Evolutionary conservation across 805 yeast genomes (phyloP), one percentile per base, ranked within the genome.

Genomic region (Saccharomycopsis javanensis): DNA sequence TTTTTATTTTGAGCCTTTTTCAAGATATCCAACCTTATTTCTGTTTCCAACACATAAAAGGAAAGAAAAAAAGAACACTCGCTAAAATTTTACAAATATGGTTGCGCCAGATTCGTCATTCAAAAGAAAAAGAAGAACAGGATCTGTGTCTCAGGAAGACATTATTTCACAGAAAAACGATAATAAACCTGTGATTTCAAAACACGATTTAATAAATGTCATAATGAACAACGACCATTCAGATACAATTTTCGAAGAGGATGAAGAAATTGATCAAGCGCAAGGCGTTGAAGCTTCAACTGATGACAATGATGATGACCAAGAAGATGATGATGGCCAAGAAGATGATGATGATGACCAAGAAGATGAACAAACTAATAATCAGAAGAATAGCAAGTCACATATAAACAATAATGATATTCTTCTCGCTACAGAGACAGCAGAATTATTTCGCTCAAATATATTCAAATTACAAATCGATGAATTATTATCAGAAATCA

Each of bases 401-500:
- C 50, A 56, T 15, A 18, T 42, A 7, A 52, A 58, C 33, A 23
- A 94, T 0, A 91, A 88, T 64, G 97, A 94, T 58, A 82, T 92
- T 51, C 96, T 92, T 65, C 79, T 86, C 2, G 96, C 97, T 0
- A 79, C 96, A 64, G 97, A 91, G 69, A 88, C 97, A 0, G 94
- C 96, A 0, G 97, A 91, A 69, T 73, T 92, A 51, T 94, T 91
- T 81, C 89, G 91, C 67, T 89, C 97, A 7, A 94, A 91, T 70
- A 90, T 94, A 56, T 92, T 94, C 82, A 94, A 94, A 69, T 72
- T 94, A 58, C 96, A 94, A 72, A 90, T 94, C 60, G 98, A 91
- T 71, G 98, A 91, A 68, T 74, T 94, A 45, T 73, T 94, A 64
- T 80, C 81, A 63, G 98, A 92, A 69, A 79, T 92, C 45, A 80